phyloP scores from a whole-genome alignment of 306 rosid genomes.

The Cicer arietinum region DNA sequence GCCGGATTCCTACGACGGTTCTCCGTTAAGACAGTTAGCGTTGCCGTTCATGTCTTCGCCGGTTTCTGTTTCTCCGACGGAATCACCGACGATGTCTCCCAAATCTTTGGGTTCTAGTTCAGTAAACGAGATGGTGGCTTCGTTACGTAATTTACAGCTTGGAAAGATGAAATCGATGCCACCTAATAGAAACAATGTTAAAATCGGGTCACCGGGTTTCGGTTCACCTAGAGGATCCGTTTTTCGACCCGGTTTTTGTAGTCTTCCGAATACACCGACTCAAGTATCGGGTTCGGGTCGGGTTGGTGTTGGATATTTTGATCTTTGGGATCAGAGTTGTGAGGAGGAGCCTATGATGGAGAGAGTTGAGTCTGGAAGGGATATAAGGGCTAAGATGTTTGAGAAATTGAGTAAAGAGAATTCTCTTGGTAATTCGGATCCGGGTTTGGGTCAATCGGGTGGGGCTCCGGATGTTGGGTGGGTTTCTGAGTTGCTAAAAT shows the following conservation, averaged over 20 bases:
- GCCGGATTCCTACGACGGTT: constrained; percentile 72
- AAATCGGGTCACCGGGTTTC: constrained; percentile 60
- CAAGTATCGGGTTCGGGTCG: constrained; percentile 56
- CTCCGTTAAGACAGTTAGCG: constrained; percentile 59
- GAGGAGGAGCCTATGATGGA: constrained; percentile 92
- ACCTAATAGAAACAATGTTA: constrained; percentile 52
- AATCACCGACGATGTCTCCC: constrained; percentile 82
- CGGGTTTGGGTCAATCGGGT: constrained; percentile 12
- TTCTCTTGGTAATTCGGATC: constrained; percentile 54
- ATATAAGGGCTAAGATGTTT: constrained; percentile 75
- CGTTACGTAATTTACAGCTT: constrained; percentile 71
- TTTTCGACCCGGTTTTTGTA: constrained; percentile 73
- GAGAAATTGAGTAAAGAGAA: constrained; percentile 85
- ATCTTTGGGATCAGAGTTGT: constrained; percentile 53
- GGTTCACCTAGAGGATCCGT: constrained; percentile 74
- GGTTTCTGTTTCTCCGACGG: constrained; percentile 63
- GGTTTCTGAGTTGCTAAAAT: constrained; percentile 82
- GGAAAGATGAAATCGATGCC: constrained; percentile 77
- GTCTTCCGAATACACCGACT: constrained; percentile 83
- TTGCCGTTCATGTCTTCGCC: constrained; percentile 62
- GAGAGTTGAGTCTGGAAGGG: constrained; percentile 92
- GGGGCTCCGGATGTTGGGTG: constrained; percentile 80
- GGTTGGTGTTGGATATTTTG: constrained; percentile 49
- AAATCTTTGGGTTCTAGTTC: constrained; percentile 66
- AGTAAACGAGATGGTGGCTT: constrained; percentile 65